Evolutionary conservation across 1,139 yeast species (phyloP), one percentile per base, ranked within the genome.

Genomic region (Nadsonia starkeyi-henricii): DNA sequence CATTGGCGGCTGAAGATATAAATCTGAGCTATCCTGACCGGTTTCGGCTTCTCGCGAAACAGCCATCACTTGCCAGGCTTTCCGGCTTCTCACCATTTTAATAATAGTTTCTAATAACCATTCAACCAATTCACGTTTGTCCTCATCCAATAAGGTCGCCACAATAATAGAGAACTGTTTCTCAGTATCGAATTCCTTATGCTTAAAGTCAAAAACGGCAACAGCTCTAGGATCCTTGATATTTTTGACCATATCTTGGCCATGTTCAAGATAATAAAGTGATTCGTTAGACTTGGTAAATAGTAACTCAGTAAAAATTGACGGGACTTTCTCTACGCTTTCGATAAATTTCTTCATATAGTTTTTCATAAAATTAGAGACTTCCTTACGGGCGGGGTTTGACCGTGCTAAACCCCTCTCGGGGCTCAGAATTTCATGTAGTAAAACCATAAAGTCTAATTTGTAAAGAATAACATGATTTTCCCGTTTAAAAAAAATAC

Each of bases 401-500:
- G 65, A 54, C 45, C 61, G 53, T 0, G 75, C 70, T 33, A 65
- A 49, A 1, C 63, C 61, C 4, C 50, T 53, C 9, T 51, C 50
- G 15, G 66, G 64, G 18, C 70, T 60, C 1, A 73, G 56, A 62
- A 79, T 68, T 42, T 71, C 69, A 51, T 74, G 72, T 1, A 81
- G 58, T 1, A 74, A 60, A n/a, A 70, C 61, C 64, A 91, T 75
- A 57, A 91, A 78, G 61, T 26, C 30, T 26, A 26, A 12, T 12
- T 26, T 26, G 30, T 26, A 26, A 26, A 26, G 30, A 26, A 73
- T 7, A n/a, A 71, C 58, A 37, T 78, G 78, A 51, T 74, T 75
- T 52, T 80, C 82, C 37, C 78, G 74, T 51, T 78, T 72, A 48
- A 81, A 80, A 56, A 88, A 79, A 0, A 86, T 64, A 41, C 85